Percentiles rank a stretch among this genome's conserved stretches.
Evolutionary conservation across 1,284 basidiomycete genomes (phyloP).

Genomic region (Ustilago hordei): DNA sequence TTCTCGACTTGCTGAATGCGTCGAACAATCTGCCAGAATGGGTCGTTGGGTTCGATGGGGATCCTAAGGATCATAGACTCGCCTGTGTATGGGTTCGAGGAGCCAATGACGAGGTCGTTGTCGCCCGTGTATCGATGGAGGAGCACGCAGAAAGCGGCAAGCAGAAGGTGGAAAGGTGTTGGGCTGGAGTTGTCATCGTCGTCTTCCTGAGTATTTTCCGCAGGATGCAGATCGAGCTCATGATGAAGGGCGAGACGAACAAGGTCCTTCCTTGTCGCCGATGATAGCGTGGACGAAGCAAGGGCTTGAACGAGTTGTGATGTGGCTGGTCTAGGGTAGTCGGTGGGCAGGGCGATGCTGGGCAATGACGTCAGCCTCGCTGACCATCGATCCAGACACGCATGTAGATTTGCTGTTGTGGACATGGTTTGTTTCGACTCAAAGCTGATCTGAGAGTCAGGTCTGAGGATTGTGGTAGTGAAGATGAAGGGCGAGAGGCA

Average conservation of each 20-base stretch:
- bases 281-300: slow-evolving; percentile 55
- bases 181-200: slow-evolving; percentile 71
- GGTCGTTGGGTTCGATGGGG: slow-evolving; percentile 85
- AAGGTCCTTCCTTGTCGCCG: slow-evolving; percentile 55
- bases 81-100: slow-evolving; percentile 78
- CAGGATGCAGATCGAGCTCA: slow-evolving; percentile 77
- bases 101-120: slow-evolving; percentile 91
- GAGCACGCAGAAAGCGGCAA: slow-evolving; percentile 89
- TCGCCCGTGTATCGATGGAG: slow-evolving; percentile 96
- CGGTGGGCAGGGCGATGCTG: slow-evolving; percentile 91
- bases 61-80: slow-evolving; percentile 88
- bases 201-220: slow-evolving; percentile 68
- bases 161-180: slow-evolving; percentile 89
- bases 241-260: slow-evolving; percentile 76
- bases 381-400: slow-evolving; percentile 61
- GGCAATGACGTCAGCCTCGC: slow-evolving; percentile 76
- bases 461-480: neutral
- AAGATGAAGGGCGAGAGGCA: neutral
- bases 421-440: slow-evolving; percentile 16
- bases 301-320: slow-evolving; percentile 65
- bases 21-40: slow-evolving; percentile 91
- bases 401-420: slow-evolving; percentile 26
- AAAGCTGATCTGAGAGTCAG: neutral
- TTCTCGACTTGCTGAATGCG: slow-evolving; percentile 84
- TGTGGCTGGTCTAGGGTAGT: slow-evolving; percentile 85